Percentiles rank a stretch among this genome's conserved stretches.
Evolutionary conservation across 768 basidiomycete species (phyloP).

Genomic region (Mrakia gelida): DNA sequence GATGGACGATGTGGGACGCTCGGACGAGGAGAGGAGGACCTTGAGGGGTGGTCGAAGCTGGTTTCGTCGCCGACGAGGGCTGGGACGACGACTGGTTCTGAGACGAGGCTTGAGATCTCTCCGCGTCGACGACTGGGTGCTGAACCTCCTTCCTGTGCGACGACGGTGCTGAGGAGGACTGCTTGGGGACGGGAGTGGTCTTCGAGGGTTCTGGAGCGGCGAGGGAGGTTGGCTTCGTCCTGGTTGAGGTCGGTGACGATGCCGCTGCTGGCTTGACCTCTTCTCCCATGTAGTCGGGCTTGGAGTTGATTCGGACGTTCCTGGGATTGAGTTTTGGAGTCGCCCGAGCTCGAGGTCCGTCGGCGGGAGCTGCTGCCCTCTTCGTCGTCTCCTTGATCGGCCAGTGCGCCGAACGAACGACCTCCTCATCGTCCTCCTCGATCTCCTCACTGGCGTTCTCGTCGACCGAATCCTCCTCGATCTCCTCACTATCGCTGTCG

Average conservation of each 20-base stretch:
- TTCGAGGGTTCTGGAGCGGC: neutral
- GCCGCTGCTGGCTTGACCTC: neutral
- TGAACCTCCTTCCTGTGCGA: neutral
- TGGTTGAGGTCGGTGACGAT: neutral
- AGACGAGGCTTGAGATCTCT: no score
- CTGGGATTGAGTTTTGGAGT: neutral
- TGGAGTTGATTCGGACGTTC: neutral
- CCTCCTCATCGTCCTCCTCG: neutral
- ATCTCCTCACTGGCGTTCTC: neutral
- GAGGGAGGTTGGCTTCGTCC: neutral
- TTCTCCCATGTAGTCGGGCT: neutral
- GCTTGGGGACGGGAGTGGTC: neutral
- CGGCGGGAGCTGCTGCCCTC: neutral
- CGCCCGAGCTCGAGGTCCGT: no score
- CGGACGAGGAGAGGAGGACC: neutral
- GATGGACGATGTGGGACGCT: neutral
- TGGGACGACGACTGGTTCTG: no score
- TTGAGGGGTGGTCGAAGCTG: neutral
- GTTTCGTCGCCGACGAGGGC: no score
- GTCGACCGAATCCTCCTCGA: neutral
- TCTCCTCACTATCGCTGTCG: neutral
- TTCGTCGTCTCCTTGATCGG: neutral
- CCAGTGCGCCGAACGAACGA: neutral
- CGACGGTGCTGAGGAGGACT: neutral
- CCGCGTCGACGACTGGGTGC: neutral